Base-by-base conservation (phyloP, 495 filamentous ascomycete genomes). In the Lineolata rhizophorae region DNA sequence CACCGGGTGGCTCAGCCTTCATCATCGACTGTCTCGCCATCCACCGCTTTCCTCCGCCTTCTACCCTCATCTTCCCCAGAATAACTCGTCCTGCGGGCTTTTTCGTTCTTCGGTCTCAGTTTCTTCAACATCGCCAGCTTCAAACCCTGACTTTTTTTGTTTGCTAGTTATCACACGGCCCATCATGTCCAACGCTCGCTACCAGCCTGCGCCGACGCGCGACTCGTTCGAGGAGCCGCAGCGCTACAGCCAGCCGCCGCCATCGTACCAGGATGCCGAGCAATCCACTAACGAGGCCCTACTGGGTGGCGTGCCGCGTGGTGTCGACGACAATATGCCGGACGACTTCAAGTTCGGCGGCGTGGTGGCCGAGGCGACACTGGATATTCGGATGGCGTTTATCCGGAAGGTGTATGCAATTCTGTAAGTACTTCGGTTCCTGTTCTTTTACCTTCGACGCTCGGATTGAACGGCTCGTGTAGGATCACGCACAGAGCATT, bases 331-430 rank as follows among this genome's bases (percentile, higher is more conserved):
- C 49, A 74, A 82, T 42, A 49, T 97, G 27, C 87, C 87, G 3
- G 87, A 97, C 64, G 87, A 97, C 58, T 95, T 97, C 65, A 97
- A 92, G 73, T 95, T 85, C 46, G 83, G 83, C 27, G 83, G 80
- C 22, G 78, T 69, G 8, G 82, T 95, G 31, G 68, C 85, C 36
- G 90, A 94, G 57, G 90, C 75, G 25, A 90, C 83, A 6, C 60
- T 95, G 46, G 80, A 87, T 39, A 93, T 97, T 52, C 76, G 87
- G 38, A 91, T 94, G 71, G 77, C 84, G 58, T 97, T 99, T 55
- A 69, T 99, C 38, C 78, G 87, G 47, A 99, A 99, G 56, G 77
- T 82, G 35, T 83, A 85, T 52, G 61, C 74, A 14, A 85, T 85
- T 46, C 54, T 85, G 65, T 77, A 57, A 57, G 68, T 51, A 31